Conservation (phyloP, 2,329 filamentous ascomycete genomes). For the Alternaria metachromatica region DNA sequence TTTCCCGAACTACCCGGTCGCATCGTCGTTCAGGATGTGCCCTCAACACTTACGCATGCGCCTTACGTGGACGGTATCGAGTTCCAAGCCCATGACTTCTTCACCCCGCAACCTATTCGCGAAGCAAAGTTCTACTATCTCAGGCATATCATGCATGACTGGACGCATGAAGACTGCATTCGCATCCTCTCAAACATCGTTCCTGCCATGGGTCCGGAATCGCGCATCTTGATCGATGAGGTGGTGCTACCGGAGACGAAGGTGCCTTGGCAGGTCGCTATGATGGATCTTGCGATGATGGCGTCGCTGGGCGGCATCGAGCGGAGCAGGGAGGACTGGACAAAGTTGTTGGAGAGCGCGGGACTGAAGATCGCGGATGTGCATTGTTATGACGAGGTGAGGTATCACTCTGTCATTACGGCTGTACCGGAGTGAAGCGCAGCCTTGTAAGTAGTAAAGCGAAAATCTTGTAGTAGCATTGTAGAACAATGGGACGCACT, state of each 20-base stretch:
- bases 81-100: slow-evolving; percentile 44
- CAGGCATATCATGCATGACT: slow-evolving; percentile 44
- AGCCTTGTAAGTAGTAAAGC: background rate
- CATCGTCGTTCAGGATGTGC: slow-evolving; percentile 37
- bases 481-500: background rate
- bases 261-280: slow-evolving; percentile 38
- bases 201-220: slow-evolving; percentile 35
- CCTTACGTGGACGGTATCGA: slow-evolving; percentile 28
- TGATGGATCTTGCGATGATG: slow-evolving; percentile 40
- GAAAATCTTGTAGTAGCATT: background rate
- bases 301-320: slow-evolving; percentile 32
- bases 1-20: slow-evolving; percentile 19
- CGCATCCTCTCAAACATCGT: slow-evolving; percentile 35
- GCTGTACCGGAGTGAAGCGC: slow-evolving; percentile 8
- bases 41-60: slow-evolving; percentile 27
- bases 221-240: slow-evolving; percentile 42
- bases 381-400: slow-evolving; percentile 33
- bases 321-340: slow-evolving; percentile 30
- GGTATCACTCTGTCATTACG: slow-evolving; percentile 29
- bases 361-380: slow-evolving; percentile 36
- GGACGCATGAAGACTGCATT: slow-evolving; percentile 36
- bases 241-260: slow-evolving; percentile 38
- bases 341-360: slow-evolving; percentile 24
- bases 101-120: slow-evolving; percentile 34
- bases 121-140: slow-evolving; percentile 45